Base-by-base conservation (phyloP, 495 filamentous ascomycete species). In the Rhizodiscina lignyota region DNA sequence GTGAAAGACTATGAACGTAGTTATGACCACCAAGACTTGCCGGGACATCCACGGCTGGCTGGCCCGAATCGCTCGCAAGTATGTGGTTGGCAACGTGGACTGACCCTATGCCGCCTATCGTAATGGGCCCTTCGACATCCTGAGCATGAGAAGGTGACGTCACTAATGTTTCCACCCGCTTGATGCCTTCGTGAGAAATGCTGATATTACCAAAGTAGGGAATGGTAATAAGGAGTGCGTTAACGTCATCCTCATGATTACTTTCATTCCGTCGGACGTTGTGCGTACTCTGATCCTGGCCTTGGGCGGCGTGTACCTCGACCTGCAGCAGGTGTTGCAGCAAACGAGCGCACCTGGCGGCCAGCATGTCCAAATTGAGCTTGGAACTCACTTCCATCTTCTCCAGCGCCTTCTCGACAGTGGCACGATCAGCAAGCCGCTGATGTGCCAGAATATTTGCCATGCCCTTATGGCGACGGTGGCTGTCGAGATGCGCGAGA, bases 361-460 rank as follows among this genome's bases (percentile, higher is more conserved):
- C 17, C 4, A 40, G 21, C 4, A 15, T 32, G 24, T 44, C 41
- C 4, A 4, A n/a, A 12, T 23, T 32, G 11, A 30, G 17, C 8
- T 21, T 18, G 2, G 41, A 18, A 4, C 35, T 20, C 4, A 4
- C 11, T 18, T 59, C 49, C 38, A 66, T 52, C 20, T 29, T 52
- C 38, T 63, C 54, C 13, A 51, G 47, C 8, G 45, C 50, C 17
- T 60, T 52, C 17, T 67, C 61, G 22, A 67, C 43, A 35, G 62
- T 49, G 3, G 57, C 62, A 6, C 58, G 56, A 45, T 69, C 65
- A 29, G 50, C 48, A 2, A 44, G 40, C 4, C 51, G 44, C 37
- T 63, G 60, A 26, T 67, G 59, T 2, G 54, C 53, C 18, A 52
- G 37, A 19, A 52, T 36, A 12, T 44, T 36, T n/a, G n/a, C n/a